Percentiles rank a stretch among this genome's conserved stretches.
phyloP scores from a whole-genome alignment of 371 early-diverging fungal genomes.

The Mortierella sp. region DNA sequence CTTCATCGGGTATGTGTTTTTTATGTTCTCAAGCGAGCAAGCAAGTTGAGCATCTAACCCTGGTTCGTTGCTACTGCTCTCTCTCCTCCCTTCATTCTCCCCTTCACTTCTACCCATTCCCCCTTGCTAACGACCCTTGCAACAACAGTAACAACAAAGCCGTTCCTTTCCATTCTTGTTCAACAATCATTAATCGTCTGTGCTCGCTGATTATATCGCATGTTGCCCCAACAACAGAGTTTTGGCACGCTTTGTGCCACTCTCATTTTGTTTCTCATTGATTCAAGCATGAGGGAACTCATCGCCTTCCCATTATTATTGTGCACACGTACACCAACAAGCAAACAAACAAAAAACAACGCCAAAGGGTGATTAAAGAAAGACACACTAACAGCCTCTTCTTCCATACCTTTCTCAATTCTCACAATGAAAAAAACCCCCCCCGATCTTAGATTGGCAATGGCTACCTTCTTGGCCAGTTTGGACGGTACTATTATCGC shows the following conservation, averaged over 20 bases:
- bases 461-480: constrained; percentile 80
- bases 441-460: constrained; percentile 59
- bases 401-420: background rate
- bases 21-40: background rate
- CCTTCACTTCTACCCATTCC: background rate
- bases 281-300: too few species aligned
- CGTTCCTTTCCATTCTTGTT: background rate
- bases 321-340: background rate
- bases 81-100: background rate
- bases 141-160: background rate
- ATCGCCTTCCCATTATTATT: background rate
- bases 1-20: constrained; percentile 19
- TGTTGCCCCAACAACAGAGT: background rate
- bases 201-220: background rate
- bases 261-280: background rate
- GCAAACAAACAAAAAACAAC: background rate
- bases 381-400: background rate
- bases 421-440: background rate
- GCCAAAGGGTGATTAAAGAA: background rate
- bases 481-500: constrained; percentile 85
- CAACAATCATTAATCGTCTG: constrained; percentile 5
- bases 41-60: background rate
- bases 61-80: background rate
- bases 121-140: background rate
- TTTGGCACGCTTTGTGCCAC: background rate